phyloP scores from a whole-genome alignment of 805 yeast species.

The Teunomyces funiuensis region DNA sequence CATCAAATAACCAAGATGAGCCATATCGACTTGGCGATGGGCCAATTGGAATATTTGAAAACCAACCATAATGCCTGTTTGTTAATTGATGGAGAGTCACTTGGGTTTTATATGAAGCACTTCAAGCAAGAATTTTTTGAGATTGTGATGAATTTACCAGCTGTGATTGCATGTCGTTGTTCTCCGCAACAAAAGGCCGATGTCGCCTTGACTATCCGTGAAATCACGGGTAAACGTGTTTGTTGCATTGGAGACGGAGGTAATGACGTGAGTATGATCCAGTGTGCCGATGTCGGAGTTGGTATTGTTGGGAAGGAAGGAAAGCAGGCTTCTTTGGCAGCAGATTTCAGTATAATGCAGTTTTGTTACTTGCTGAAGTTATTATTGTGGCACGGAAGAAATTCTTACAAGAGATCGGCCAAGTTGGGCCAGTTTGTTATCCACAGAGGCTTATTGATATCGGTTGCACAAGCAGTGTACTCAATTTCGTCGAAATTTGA shows the following conservation, averaged over 20 bases:
- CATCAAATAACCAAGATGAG: constrained; percentile 75
- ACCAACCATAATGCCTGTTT: constrained; percentile 69
- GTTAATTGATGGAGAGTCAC: constrained; percentile 90
- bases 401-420: constrained; percentile 93
- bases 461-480: constrained; percentile 92
- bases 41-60: constrained; percentile 69
- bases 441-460: constrained; percentile 91
- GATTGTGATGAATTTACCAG: constrained; percentile 75
- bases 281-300: constrained; percentile 97
- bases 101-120: constrained; percentile 63
- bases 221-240: constrained; percentile 80
- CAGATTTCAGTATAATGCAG: constrained; percentile 92
- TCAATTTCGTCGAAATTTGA: constrained; percentile 85
- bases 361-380: constrained; percentile 86
- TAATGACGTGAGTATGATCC: constrained; percentile 98
- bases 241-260: constrained; percentile 99
- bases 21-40: constrained; percentile 66
- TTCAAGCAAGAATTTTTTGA: constrained; percentile 73
- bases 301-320: constrained; percentile 99
- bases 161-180: constrained; percentile 98
- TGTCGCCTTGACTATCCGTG: constrained; percentile 77
- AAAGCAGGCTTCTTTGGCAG: constrained; percentile 93
- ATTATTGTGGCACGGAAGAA: constrained; percentile 96
- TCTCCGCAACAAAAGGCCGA: constrained; percentile 99
- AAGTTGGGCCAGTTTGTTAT: constrained; percentile 94